Evolutionary conservation across 306 rosid species (phyloP).

Genomic region (Acmispon strigosus): DNA sequence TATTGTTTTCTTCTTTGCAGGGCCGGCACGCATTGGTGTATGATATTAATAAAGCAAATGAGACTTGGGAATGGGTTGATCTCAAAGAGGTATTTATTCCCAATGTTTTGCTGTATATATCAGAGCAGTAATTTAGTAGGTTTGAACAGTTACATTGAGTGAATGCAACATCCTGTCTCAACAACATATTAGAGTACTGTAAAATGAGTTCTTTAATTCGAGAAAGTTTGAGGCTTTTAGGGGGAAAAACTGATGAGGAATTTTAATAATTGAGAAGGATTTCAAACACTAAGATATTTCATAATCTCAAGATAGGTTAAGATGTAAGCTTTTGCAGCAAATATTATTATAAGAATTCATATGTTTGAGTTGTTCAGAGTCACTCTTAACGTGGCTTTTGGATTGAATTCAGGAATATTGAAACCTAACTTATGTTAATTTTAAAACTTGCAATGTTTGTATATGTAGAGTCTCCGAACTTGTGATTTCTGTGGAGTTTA

Average conservation of each 20-base stretch:
- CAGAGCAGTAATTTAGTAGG: neutral
- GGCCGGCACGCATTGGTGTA: constrained; percentile 88
- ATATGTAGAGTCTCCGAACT: neutral
- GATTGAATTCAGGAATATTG: neutral
- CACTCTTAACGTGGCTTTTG: constrained; percentile 6
- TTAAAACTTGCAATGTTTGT: neutral
- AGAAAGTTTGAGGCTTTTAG: neutral
- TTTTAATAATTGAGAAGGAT: no score
- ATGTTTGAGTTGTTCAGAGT: neutral
- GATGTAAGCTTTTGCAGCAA: no score
- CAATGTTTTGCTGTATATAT: neutral
- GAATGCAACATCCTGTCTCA: neutral
- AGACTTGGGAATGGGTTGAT: constrained; percentile 98
- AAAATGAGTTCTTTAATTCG: neutral
- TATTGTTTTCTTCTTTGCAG: constrained; percentile 31
- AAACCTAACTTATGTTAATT: neutral
- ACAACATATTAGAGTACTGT: neutral
- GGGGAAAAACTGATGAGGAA: no score
- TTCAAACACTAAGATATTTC: no score
- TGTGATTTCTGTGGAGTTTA: neutral
- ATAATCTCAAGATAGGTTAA: no score
- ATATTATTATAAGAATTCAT: neutral
- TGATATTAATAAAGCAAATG: constrained; percentile 63
- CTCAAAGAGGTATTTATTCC: constrained; percentile 73
- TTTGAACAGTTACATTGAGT: neutral